These are phyloP conservation scores for Fraxinus velutina DNA, from an alignment of 305 asterid genomes.

Conservation along the genomic window DNA sequence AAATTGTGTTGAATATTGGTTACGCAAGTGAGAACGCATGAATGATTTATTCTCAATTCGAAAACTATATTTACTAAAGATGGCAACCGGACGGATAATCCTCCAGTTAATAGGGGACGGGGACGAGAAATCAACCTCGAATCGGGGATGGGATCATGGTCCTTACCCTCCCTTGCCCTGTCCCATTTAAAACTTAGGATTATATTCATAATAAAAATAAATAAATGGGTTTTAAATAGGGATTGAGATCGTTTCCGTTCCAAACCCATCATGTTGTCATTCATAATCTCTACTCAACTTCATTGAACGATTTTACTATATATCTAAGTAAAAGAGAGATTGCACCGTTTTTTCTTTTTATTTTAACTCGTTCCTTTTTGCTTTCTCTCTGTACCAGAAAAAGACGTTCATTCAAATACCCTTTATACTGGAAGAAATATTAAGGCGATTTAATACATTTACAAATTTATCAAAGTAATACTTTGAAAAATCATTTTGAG, in stretches of 20 bases:
- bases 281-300: neutral
- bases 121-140: neutral
- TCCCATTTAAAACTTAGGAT: neutral
- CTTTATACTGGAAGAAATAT: neutral
- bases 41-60: neutral
- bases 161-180: neutral
- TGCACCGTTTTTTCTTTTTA: too few relatives aligned
- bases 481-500: neutral
- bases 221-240: neutral
- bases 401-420: neutral
- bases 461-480: neutral
- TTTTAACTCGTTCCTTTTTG: neutral
- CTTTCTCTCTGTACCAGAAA: neutral
- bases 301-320: neutral
- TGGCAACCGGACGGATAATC: neutral
- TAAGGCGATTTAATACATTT: neutral
- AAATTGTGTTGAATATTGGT: neutral
- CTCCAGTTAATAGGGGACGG: neutral
- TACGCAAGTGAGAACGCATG: neutral
- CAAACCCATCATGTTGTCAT: neutral
- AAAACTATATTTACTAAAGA: neutral
- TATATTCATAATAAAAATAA: too few relatives aligned
- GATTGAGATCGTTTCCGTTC: neutral
- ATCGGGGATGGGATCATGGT: neutral
- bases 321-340: too few relatives aligned